These are phyloP conservation scores for Acrocalymma vagum DNA, from an alignment of 2,329 filamentous ascomycete species.

Conservation along the genomic window DNA sequence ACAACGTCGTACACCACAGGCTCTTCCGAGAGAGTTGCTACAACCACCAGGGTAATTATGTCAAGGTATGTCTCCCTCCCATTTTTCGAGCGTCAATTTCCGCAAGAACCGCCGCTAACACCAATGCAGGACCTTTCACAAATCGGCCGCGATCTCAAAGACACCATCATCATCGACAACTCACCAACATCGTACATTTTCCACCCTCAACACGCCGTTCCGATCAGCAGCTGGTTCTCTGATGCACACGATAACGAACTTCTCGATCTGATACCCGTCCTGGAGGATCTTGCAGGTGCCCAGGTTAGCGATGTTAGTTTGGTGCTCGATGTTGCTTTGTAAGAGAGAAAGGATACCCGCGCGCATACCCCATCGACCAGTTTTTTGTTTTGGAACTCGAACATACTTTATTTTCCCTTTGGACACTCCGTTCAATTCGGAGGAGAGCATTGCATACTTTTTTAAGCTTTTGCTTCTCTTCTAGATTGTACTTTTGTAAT, in stretches of 20 bases:
- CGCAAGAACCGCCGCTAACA: constrained; percentile 16
- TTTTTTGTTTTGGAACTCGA: constrained; percentile 29
- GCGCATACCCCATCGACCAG: constrained; percentile 35
- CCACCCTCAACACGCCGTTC: constrained; percentile 97
- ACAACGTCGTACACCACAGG: constrained; percentile 93
- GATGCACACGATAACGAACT: constrained; percentile 99
- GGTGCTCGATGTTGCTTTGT: constrained; percentile 87
- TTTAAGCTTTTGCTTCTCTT: constrained; percentile 28
- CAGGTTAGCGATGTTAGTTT: constrained; percentile 96
- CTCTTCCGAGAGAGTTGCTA: constrained; percentile 98
- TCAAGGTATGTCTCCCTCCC: constrained; percentile 68
- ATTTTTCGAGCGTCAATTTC: neutral
- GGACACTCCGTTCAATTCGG: constrained; percentile 16
- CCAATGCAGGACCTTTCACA: constrained; percentile 81
- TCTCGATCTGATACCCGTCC: constrained; percentile 94
- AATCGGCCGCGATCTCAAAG: constrained; percentile 91
- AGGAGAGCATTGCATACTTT: constrained; percentile 12
- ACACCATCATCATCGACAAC: constrained; percentile 99
- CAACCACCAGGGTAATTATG: constrained; percentile 99
- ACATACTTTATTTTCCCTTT: constrained; percentile 27
- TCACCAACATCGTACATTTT: constrained; percentile 99
- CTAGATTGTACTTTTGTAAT: constrained; percentile 49
- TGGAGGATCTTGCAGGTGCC: constrained; percentile 90
- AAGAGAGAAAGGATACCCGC: constrained; percentile 42
- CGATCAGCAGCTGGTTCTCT: constrained; percentile 99